phyloP scores from a whole-genome alignment of 2,329 filamentous ascomycete species.

The Teratosphaeria pseudoeucalypti region DNA sequence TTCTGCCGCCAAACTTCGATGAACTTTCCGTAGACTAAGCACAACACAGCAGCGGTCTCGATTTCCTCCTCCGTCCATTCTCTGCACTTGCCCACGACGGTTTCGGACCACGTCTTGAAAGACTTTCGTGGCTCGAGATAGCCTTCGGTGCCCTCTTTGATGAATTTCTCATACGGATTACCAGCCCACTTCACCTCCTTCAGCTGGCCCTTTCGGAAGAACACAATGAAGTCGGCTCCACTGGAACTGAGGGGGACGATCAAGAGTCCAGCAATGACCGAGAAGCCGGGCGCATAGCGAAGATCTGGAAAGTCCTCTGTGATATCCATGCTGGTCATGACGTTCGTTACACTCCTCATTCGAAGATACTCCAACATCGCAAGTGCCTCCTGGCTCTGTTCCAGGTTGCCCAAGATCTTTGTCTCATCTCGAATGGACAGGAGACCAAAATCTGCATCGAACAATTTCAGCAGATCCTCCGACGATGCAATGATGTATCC shows the following conservation, averaged over 20 bases:
- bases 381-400: conserved; percentile 71
- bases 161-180: conserved; percentile 71
- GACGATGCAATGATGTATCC: conserved; percentile 87
- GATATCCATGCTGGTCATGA: conserved; percentile 70
- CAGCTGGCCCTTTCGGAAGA: conserved; percentile 69
- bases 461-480: conserved; percentile 71
- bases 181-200: conserved; percentile 77
- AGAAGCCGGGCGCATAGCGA: conserved; percentile 67
- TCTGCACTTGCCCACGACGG: conserved; percentile 66
- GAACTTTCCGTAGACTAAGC: conserved; percentile 78
- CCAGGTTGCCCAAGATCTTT: conserved; percentile 66
- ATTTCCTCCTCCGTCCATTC: conserved; percentile 86
- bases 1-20: conserved; percentile 92
- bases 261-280: conserved; percentile 64
- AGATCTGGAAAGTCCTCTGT: conserved; percentile 69
- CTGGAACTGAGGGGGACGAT: conserved; percentile 69
- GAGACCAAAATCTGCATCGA: conserved; percentile 78
- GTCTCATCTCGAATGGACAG: conserved; percentile 81
- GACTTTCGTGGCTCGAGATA: conserved; percentile 70
- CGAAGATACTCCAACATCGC: conserved; percentile 78
- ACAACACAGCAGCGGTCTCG: conserved; percentile 79
- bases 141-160: conserved; percentile 60
- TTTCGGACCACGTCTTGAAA: conserved; percentile 75
- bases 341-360: conserved; percentile 62
- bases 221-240: conserved; percentile 78